Evolutionary conservation across 345 rosid genomes (phyloP).

Genomic region (Brassica carinata): DNA sequence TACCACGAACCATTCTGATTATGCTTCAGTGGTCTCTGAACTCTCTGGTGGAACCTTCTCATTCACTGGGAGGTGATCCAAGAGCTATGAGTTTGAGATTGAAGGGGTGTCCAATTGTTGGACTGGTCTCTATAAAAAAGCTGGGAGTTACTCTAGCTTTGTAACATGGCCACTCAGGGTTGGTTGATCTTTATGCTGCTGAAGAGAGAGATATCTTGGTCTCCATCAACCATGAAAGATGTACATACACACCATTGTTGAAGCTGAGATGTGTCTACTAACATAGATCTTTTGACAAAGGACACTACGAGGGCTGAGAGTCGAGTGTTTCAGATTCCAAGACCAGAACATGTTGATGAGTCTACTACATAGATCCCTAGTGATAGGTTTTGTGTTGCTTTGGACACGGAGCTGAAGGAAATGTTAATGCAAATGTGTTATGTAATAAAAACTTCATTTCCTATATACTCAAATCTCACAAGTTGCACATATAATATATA

Average conservation of each 20-base stretch:
- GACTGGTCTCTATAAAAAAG: slow-evolving; percentile 50
- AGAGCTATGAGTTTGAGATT: slow-evolving; percentile 60
- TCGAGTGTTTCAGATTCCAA: slow-evolving; percentile 50
- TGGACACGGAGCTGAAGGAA: slow-evolving; percentile 83
- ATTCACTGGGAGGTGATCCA: slow-evolving; percentile 82
- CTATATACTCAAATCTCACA: neutral
- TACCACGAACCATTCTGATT: slow-evolving; percentile 47
- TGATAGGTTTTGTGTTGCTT: slow-evolving; percentile 66
- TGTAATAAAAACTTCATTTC: neutral
- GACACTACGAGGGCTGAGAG: slow-evolving; percentile 52
- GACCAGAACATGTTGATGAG: slow-evolving; percentile 48
- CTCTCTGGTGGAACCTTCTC: slow-evolving; percentile 85
- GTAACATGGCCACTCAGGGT: slow-evolving; percentile 49
- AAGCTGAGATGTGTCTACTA: slow-evolving; percentile 59
- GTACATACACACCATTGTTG: slow-evolving; percentile 53
- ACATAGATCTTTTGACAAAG: slow-evolving; percentile 65
- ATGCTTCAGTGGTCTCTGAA: slow-evolving; percentile 72
- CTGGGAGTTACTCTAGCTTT: slow-evolving; percentile 70
- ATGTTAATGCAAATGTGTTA: neutral
- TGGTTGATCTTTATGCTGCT: slow-evolving; percentile 75
- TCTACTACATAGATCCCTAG: no score
- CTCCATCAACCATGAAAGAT: slow-evolving; percentile 52
- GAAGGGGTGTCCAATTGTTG: slow-evolving; percentile 52
- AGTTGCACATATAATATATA: neutral
- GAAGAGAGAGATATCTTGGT: slow-evolving; percentile 86